Conservation (phyloP, 768 basidiomycete species). For the Amanita molliuscula region DNA sequence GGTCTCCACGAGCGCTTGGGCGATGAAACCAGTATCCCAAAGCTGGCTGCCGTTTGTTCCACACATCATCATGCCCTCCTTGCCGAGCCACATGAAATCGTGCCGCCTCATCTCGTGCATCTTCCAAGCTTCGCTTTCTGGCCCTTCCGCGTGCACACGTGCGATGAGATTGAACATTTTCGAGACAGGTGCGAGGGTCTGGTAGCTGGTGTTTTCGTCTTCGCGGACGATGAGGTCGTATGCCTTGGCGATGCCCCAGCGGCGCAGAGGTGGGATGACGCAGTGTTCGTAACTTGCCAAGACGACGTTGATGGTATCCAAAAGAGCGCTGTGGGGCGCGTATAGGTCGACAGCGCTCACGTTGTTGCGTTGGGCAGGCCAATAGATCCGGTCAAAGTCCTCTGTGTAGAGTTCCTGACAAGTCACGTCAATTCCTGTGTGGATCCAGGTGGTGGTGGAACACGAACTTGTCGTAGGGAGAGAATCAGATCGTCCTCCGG, state of each 20-base stretch:
- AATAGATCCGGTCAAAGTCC: conserved; percentile 77
- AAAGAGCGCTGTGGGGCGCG: conserved; percentile 63
- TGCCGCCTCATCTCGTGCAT: conserved; percentile 65
- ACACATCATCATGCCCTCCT: conserved; percentile 90
- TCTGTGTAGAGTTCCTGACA: conserved; percentile 72
- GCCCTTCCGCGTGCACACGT: conserved; percentile 67
- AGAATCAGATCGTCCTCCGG: conserved; percentile 70
- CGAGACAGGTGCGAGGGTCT: conserved; percentile 84
- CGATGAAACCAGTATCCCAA: conserved; percentile 91
- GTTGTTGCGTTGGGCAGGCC: conserved; percentile 87
- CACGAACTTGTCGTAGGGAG: conserved; percentile 57
- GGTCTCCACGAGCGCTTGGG: conserved; percentile 85
- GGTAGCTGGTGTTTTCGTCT: conserved; percentile 92
- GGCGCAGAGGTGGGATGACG: conserved; percentile 60
- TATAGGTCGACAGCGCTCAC: conserved; percentile 75
- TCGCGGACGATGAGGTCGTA: conserved; percentile 78
- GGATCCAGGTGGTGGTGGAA: neutral
- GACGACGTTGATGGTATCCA: conserved; percentile 55
- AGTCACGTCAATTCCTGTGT: neutral
- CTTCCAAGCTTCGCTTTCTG: conserved; percentile 66
- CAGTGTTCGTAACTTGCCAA: conserved; percentile 69
- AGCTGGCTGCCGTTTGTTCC: conserved; percentile 94
- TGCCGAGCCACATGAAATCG: conserved; percentile 91
- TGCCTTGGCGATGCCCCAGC: conserved; percentile 48
- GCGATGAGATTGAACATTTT: conserved; percentile 94